A percentile compares a stretch with the other conserved stretches of the same genome.
Conservation (phyloP, 257 asterid species). For the Jacaranda copaia region DNA sequence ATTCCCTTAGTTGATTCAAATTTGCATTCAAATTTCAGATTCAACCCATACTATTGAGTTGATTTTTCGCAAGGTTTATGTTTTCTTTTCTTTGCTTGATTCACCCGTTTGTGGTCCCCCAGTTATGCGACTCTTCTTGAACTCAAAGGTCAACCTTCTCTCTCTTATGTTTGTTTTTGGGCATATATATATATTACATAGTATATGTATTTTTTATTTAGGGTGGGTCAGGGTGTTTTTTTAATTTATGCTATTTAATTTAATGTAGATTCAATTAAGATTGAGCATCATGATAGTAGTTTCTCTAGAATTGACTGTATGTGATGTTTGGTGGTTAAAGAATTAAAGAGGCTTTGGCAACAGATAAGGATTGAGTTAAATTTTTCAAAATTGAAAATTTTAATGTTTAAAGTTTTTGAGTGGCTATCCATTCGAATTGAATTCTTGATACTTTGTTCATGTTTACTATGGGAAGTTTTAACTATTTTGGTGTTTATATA, state of each 20-base stretch:
- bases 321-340: not conserved
- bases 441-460: no score
- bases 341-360: not conserved
- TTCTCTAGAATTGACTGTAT: not conserved
- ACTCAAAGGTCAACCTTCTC: conserved; percentile 15
- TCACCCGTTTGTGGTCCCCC: not conserved
- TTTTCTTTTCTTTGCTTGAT: not conserved
- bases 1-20: conserved; percentile 3
- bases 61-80: not conserved
- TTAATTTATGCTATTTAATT: no score
- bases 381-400: not conserved
- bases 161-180: not conserved
- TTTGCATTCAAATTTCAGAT: no score
- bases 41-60: not conserved
- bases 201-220: not conserved
- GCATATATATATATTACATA: no score
- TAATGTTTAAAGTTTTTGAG: not conserved
- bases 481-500: not conserved
- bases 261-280: not conserved
- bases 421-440: not conserved
- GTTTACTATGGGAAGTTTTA: no score
- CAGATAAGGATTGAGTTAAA: not conserved
- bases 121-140: not conserved
- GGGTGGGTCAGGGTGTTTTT: no score
- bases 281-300: not conserved